Conservation (phyloP, 2,329 filamentous ascomycete genomes). For the Pestalotiopsis sp. region DNA sequence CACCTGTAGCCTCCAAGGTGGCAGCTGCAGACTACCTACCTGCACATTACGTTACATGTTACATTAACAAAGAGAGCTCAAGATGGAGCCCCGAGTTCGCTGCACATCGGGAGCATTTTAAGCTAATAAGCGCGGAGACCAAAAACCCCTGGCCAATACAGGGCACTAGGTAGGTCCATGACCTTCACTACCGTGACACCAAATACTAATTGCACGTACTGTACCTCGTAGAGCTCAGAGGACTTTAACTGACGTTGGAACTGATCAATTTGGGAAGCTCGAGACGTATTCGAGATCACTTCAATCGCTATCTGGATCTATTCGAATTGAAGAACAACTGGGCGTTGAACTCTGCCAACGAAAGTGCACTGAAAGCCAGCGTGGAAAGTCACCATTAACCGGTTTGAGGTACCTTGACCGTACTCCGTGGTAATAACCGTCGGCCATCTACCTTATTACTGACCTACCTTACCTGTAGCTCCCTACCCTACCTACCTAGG, state of each 20-base stretch:
- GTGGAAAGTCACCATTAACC: too few relatives aligned
- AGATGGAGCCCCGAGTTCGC: neutral
- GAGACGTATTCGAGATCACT: neutral
- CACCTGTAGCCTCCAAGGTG: neutral
- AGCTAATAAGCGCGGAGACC: too few relatives aligned
- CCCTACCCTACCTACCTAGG: neutral
- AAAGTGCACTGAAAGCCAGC: too few relatives aligned
- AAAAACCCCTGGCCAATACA: too few relatives aligned
- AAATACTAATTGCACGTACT: neutral
- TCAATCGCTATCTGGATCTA: too few relatives aligned
- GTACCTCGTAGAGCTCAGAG: neutral
- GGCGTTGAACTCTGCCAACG: too few relatives aligned
- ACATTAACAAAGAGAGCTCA: neutral
- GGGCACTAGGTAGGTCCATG: too few relatives aligned
- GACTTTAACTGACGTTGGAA: neutral
- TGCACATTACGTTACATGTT: neutral
- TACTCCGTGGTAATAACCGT: too few relatives aligned
- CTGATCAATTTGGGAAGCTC: neutral
- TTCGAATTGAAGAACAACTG: too few relatives aligned
- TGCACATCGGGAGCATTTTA: neutral
- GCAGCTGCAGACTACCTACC: neutral
- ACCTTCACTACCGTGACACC: too few relatives aligned
- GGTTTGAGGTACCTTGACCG: too few relatives aligned
- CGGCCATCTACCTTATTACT: neutral
- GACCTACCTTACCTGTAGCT: neutral